These are phyloP conservation scores for Clarkia xantiana DNA, from an alignment of 345 rosid genomes.

Conservation along the genomic window DNA sequence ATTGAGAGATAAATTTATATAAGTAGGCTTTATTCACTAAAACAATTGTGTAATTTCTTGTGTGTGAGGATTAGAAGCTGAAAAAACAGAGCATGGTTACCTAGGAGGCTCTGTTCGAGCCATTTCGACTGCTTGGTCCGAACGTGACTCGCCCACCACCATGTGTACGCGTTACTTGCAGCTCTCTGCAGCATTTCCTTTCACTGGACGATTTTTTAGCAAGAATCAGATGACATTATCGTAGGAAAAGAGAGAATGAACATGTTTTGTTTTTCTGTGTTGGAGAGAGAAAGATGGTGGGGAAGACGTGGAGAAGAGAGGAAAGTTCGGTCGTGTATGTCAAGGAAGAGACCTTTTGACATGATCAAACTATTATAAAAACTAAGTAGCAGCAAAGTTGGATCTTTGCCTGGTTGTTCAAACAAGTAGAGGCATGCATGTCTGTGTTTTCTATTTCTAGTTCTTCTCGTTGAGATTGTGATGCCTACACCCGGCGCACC, in stretches of 20 bases:
- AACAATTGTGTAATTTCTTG: too few relatives aligned
- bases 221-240: neutral
- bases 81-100: slow-evolving; percentile 7
- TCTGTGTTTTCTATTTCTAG: too few relatives aligned
- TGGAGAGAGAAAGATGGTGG: neutral
- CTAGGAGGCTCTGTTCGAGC: slow-evolving; percentile 40
- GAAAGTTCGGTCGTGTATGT: neutral
- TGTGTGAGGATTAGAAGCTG: neutral
- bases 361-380: neutral
- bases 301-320: neutral
- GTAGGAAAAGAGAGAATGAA: slow-evolving; percentile 1
- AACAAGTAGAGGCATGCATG: too few relatives aligned
- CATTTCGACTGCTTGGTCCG: slow-evolving; percentile 43
- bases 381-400: too few relatives aligned
- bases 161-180: slow-evolving; percentile 35
- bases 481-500: too few relatives aligned
- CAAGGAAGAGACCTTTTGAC: neutral
- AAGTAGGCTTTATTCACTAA: too few relatives aligned
- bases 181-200: slow-evolving; percentile 30
- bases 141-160: slow-evolving; percentile 52
- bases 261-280: neutral
- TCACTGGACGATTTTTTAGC: neutral
- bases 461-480: too few relatives aligned
- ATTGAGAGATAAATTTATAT: too few relatives aligned
- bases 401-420: too few relatives aligned